phyloP scores from a whole-genome alignment of 371 early-diverging fungal genomes.

The Mortierella sp. region DNA sequence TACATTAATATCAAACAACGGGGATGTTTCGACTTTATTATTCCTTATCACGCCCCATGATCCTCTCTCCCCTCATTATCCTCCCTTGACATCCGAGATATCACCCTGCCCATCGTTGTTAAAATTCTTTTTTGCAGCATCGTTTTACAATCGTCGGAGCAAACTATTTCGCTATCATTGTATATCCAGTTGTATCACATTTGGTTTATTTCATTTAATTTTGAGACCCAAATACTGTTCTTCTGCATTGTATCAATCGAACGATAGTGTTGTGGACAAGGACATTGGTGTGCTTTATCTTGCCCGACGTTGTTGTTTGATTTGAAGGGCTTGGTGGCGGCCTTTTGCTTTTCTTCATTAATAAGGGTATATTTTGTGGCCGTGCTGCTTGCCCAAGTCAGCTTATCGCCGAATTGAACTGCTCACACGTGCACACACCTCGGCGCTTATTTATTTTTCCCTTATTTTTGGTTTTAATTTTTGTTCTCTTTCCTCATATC shows the following conservation, averaged over 20 bases:
- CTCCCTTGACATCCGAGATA: neutral
- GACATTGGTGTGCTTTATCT: slow-evolving; percentile 1
- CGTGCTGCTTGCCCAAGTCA: too few relatives aligned
- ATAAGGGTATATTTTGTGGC: neutral
- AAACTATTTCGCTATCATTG: slow-evolving; percentile 7
- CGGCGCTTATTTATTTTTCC: neutral
- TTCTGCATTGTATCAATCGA: neutral
- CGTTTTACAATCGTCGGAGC: slow-evolving; percentile 9
- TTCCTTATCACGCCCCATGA: neutral
- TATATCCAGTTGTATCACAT: too few relatives aligned
- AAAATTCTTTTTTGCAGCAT: neutral
- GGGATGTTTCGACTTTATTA: neutral
- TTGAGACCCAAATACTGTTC: neutral
- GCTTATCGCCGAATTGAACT: too few relatives aligned
- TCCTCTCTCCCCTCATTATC: neutral
- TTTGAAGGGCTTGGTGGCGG: neutral
- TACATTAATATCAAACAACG: slow-evolving; percentile 11
- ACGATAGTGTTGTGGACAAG: neutral
- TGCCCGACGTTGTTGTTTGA: neutral
- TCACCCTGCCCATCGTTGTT: neutral
- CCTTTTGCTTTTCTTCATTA: neutral
- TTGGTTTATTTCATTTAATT: neutral
- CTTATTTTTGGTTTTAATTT: neutral
- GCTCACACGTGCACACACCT: too few relatives aligned
- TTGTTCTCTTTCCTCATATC: neutral